phyloP scores from a whole-genome alignment of 129 eudicot species.

The Helichrysum umbraculigerum region DNA sequence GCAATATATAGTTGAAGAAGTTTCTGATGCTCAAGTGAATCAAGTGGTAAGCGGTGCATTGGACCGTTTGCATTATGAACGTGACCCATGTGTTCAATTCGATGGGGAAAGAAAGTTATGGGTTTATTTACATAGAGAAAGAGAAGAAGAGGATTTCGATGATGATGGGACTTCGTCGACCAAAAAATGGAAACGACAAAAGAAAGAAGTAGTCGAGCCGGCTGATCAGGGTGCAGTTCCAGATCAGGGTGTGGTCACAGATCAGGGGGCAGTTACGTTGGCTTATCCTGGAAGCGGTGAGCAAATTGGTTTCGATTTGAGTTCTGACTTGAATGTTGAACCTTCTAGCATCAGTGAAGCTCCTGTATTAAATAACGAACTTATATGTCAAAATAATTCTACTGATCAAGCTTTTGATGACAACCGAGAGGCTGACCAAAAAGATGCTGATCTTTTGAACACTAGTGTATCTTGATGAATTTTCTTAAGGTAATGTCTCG shows the following conservation, averaged over 20 bases:
- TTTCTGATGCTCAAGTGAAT: constrained; percentile 86
- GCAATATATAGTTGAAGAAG: constrained; percentile 87
- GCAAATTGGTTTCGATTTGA: constrained; percentile 58
- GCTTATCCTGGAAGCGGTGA: constrained; percentile 52
- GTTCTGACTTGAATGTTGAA: constrained; percentile 52
- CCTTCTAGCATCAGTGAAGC: constrained; percentile 41
- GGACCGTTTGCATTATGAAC: constrained; percentile 96
- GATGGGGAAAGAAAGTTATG: constrained; percentile 90
- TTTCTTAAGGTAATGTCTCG: constrained; percentile 29
- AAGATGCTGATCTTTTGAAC: constrained; percentile 39
- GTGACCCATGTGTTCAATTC: constrained; percentile 94
- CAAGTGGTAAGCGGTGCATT: constrained; percentile 97
- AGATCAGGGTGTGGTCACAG: constrained; percentile 40
- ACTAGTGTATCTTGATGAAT: constrained; percentile 35
- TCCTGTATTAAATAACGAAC: constrained; percentile 21
- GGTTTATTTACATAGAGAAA: constrained; percentile 91
- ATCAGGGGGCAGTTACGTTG: constrained; percentile 50
- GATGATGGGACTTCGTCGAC: constrained; percentile 99
- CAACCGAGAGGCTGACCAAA: constrained; percentile 36
- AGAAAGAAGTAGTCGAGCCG: constrained; percentile 71
- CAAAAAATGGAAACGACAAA: constrained; percentile 95
- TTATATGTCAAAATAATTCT: constrained; percentile 52
- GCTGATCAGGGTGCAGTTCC: constrained; percentile 42
- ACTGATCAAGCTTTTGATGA: constrained; percentile 60
- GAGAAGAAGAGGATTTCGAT: constrained; percentile 98